A percentile compares a stretch with the other conserved stretches of the same genome.
phyloP scores from a whole-genome alignment of 140 eudicot species.

The Bidens hawaiensis region DNA sequence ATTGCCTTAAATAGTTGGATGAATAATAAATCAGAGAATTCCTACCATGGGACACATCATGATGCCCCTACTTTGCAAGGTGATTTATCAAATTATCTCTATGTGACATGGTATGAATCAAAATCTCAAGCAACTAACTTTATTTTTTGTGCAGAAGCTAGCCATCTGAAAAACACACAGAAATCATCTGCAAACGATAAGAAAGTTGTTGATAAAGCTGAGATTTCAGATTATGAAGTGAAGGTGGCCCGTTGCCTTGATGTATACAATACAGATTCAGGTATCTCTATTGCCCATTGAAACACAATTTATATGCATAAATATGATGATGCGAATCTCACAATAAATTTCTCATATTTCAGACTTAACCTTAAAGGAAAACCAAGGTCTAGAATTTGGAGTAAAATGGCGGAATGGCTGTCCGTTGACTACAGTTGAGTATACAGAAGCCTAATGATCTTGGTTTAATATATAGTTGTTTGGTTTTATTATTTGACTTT shows the following conservation, averaged over 20 bases:
- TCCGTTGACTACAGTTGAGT: conserved; percentile 42
- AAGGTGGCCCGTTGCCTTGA: conserved; percentile 20
- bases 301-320: not conserved
- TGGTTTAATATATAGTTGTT: not conserved
- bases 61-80: conserved; percentile 35
- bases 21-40: conserved; percentile 17
- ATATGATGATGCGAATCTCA: not conserved
- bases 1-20: conserved; percentile 23
- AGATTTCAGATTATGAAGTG: conserved; percentile 31
- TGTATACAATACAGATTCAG: not conserved
- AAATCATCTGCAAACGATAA: conserved; percentile 24
- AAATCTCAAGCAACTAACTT: conserved; percentile 1
- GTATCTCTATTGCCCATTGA: not conserved
- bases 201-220: conserved; percentile 18
- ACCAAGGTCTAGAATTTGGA: conserved; percentile 35
- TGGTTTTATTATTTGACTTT: conserved; percentile 7
- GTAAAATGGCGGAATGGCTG: conserved; percentile 58
- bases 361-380: conserved; percentile 36
- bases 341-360: conserved; percentile 14
- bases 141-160: conserved; percentile 34
- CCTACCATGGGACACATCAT: conserved; percentile 4
- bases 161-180: conserved; percentile 21
- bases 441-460: conserved; percentile 6
- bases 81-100: conserved; percentile 19
- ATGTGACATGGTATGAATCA: not conserved